Evolutionary conservation across 2,329 filamentous ascomycete genomes (phyloP), one percentile per base, ranked within the genome.

Genomic region (Cytospora piceae): DNA sequence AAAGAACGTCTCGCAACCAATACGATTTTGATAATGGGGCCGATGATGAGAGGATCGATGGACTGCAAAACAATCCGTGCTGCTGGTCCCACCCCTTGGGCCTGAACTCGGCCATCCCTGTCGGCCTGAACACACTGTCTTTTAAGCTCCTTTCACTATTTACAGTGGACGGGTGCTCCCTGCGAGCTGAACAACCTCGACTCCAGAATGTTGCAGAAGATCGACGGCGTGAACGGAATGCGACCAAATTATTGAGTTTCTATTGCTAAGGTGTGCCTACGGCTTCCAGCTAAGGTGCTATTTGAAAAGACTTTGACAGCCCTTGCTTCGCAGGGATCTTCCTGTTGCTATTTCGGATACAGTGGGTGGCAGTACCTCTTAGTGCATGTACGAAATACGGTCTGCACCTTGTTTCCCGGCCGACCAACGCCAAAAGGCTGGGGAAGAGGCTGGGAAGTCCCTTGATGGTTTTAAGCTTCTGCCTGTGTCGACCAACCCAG

Each of bases 391-490:
- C 61, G 27, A 39, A 57, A 57, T 57, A 63, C 53, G 53, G 56
- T 52, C 53, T 55, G 53, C 24, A 42, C 11, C n/a, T 55, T 46
- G 61, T 63, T 63, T 52, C 61, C 61, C 53, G 22, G 61, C 56
- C 61, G 61, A 63, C 61, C 42, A 39, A 55, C 61, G 53, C 11
- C 39, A 17, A 55, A 51, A 63, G 49, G 39, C 60, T 63, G 53
- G 53, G 29, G 53, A 52, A 46, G 51, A 63, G 61, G 61, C 61
- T 57, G 61, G 61, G 56, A 56, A 42, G 24, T 51, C 49, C 61
- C 61, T 51, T 51, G 39, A 39, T 39, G 11, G 29, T 52, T 15
- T 11, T 53, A 57, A 56, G 27, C 53, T 22, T 37, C 31, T 51
- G 60, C 29, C 34, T 27, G 27, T 57, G 60, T 56, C 61, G 51